A percentile compares a stretch with the other conserved stretches of the same genome.
Conservation (phyloP, 139 green algal species). For the Volvox reticuliferus region DNA sequence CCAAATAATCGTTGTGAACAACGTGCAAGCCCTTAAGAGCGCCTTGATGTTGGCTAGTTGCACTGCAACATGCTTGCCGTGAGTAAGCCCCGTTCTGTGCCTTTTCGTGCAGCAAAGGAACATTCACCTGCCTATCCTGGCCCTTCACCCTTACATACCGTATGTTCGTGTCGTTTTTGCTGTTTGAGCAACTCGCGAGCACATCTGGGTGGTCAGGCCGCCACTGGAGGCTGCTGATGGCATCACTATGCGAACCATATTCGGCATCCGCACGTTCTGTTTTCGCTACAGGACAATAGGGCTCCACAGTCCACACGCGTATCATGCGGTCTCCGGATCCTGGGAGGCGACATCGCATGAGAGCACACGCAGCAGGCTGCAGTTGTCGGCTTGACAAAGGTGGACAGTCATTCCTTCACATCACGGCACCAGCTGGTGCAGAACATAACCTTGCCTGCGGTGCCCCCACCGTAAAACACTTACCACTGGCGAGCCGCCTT, state of each 20-base stretch:
- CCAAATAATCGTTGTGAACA: neutral
- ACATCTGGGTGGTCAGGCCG: conserved; percentile 34
- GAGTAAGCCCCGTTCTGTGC: too few species aligned
- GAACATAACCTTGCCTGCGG: too few species aligned
- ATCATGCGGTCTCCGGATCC: conserved; percentile 30
- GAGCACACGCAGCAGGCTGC: too few species aligned
- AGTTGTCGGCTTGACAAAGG: too few species aligned
- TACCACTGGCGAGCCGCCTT: conserved; percentile 39
- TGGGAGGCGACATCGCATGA: neutral
- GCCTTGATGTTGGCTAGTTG: too few species aligned
- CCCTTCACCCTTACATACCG: neutral
- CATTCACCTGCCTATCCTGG: too few species aligned
- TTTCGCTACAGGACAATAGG: neutral
- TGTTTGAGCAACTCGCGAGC: conserved; percentile 8
- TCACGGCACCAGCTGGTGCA: too few species aligned
- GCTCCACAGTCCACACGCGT: conserved; percentile 48
- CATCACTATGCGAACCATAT: conserved; percentile 24
- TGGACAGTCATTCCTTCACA: too few species aligned
- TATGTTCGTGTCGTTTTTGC: conserved; percentile 40
- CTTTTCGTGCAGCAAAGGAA: too few species aligned
- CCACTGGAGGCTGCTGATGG: conserved; percentile 31
- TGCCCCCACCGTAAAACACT: neutral
- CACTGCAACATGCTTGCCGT: too few species aligned
- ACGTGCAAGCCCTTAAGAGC: too few species aligned
- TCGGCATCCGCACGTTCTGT: conserved; percentile 16